Conservation (phyloP, 1,284 basidiomycete genomes). For the Papiliotrema nemorosa region DNA sequence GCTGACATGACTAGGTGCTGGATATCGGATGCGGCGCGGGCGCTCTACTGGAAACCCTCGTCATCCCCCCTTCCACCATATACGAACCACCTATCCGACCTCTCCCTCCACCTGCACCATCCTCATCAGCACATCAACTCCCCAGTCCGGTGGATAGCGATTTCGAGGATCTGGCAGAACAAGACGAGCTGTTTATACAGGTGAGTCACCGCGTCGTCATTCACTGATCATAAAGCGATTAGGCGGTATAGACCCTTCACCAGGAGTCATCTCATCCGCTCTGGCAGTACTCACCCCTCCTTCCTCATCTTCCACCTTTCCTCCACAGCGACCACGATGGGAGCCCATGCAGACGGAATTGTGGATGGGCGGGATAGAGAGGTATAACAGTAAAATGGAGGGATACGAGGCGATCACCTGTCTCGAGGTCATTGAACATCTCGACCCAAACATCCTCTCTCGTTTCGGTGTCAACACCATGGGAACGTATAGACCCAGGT, state of each 20-base stretch:
- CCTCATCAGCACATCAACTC: slow-evolving; percentile 6
- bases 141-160: slow-evolving; percentile 21
- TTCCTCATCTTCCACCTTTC: slow-evolving; percentile 9
- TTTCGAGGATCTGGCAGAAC: slow-evolving; percentile 12
- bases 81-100: slow-evolving; percentile 37
- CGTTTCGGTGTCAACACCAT: slow-evolving; percentile 77
- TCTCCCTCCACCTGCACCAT: neutral
- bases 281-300: slow-evolving; percentile 33
- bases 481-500: slow-evolving; percentile 73
- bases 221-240: slow-evolving; percentile 31
- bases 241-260: slow-evolving; percentile 43
- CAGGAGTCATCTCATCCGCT: slow-evolving; percentile 38
- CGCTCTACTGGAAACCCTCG: slow-evolving; percentile 42
- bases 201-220: slow-evolving; percentile 19
- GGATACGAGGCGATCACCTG: slow-evolving; percentile 77
- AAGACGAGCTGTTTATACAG: slow-evolving; percentile 37
- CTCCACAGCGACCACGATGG: slow-evolving; percentile 57
- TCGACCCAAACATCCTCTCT: slow-evolving; percentile 65
- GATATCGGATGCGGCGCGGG: slow-evolving; percentile 49
- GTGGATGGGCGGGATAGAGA: slow-evolving; percentile 77
- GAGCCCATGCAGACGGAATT: slow-evolving; percentile 67
- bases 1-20: slow-evolving; percentile 26
- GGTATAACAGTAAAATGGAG: slow-evolving; percentile 67
- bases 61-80: slow-evolving; percentile 40
- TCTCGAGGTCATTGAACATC: slow-evolving; percentile 90